phyloP scores from a whole-genome alignment of 2,329 filamentous ascomycete species.

The Fusarium nisikadoi region DNA sequence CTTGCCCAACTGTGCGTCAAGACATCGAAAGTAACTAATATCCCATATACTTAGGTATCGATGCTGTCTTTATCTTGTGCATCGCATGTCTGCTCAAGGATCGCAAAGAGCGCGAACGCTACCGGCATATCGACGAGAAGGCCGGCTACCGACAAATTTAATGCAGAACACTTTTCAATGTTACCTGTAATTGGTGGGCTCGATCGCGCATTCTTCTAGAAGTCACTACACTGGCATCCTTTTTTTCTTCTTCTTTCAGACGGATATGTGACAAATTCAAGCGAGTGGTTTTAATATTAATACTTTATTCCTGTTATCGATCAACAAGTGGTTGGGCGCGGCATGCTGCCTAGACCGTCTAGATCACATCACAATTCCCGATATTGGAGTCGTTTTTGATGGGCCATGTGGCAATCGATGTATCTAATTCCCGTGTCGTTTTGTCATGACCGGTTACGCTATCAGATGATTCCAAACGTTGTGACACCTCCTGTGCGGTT shows the following conservation, averaged over 20 bases:
- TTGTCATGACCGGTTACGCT: slow-evolving; percentile 12
- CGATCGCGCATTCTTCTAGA: slow-evolving; percentile 5
- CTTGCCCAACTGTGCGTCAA: background rate
- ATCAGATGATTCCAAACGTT: slow-evolving; percentile 39
- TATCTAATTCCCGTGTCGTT: slow-evolving; percentile 10
- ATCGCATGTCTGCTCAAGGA: slow-evolving; percentile 83
- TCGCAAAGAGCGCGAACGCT: slow-evolving; percentile 81
- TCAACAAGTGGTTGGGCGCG: background rate
- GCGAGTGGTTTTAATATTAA: slow-evolving; percentile 26
- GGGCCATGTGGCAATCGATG: background rate
- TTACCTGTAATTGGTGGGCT: slow-evolving; percentile 19
- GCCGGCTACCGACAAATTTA: slow-evolving; percentile 63
- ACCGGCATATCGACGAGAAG: slow-evolving; percentile 86
- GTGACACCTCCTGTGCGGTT: slow-evolving; percentile 43
- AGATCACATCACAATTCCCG: background rate
- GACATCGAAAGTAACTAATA: slow-evolving; percentile 4
- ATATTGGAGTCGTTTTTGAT: slow-evolving; percentile 1
- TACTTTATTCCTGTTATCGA: slow-evolving; percentile 16
- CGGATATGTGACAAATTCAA: slow-evolving; percentile 26
- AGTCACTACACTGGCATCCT: slow-evolving; percentile 5
- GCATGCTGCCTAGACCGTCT: background rate
- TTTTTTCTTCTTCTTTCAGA: slow-evolving; percentile 14
- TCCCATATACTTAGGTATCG: slow-evolving; percentile 61
- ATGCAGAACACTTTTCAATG: background rate
- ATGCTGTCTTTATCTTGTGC: slow-evolving; percentile 74